Conservation (phyloP, 352 stramenopile species). For the Thalassiosira delicatula region DNA sequence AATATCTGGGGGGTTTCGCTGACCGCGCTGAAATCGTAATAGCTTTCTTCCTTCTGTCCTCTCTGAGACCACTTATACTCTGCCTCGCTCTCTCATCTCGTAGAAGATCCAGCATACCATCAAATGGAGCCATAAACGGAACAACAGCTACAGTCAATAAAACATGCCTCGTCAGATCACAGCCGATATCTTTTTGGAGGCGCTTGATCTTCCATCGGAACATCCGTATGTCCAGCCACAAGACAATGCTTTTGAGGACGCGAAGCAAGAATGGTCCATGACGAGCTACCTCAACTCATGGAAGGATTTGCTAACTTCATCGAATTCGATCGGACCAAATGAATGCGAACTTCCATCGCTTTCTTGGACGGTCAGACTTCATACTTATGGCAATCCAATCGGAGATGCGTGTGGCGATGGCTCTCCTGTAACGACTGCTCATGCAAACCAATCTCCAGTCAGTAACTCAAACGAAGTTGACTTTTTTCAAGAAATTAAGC, state of each 20-base stretch:
- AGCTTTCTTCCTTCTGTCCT: too few relatives aligned
- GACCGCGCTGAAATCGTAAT: too few relatives aligned
- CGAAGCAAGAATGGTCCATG: conserved; percentile 33
- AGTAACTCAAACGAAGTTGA: neutral
- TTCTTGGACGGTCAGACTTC: neutral
- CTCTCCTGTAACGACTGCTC: too few relatives aligned
- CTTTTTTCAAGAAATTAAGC: conserved; percentile 46
- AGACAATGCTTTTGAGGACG: neutral
- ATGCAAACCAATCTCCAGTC: too few relatives aligned
- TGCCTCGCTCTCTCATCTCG: neutral
- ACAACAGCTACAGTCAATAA: neutral
- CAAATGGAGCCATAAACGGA: neutral
- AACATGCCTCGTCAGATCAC: conserved; percentile 47
- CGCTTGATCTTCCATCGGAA: conserved; percentile 36
- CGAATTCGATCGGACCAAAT: neutral
- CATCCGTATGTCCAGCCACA: conserved; percentile 32
- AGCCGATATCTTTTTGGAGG: conserved; percentile 31
- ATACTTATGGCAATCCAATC: neutral
- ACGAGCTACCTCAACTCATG: conserved; percentile 35
- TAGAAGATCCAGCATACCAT: neutral
- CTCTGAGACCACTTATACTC: neutral
- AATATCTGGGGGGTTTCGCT: too few relatives aligned
- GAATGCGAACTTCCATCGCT: conserved; percentile 7
- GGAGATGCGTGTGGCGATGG: neutral
- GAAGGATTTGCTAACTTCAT: neutral